Base-by-base conservation (phyloP, 352 stramenopile genomes). In the Pythium oligandrum region DNA sequence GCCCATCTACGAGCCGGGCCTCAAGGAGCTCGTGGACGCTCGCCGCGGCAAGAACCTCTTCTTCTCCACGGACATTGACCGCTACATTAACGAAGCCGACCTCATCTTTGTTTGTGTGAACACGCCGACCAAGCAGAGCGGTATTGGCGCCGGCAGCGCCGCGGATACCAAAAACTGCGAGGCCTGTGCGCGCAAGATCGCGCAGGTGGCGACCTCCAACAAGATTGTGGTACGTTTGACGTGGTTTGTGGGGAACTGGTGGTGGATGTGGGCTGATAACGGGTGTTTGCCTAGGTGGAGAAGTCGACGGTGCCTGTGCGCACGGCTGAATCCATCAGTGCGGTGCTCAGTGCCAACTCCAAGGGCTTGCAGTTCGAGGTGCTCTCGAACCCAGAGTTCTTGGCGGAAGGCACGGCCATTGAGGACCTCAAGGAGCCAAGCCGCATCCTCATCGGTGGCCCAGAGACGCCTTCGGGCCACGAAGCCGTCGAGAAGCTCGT, bases 31-130 rank as follows among this genome's bases (percentile, higher is more conserved):
- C n/a, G 95, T 99, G 10, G 75, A 96, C 61, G 73, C 88, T 37
- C 83, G 71, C 17, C 81, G 96, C 49, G 91, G 89, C 40, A 90
- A 84, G 59, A 99, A 99, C 70, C 90, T 99, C 31, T 99, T 99
- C 68, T 99, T 99, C 80, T 97, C 88, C 35, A 99, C 94, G 3
- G 95, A 99, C 64, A 90, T 99, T 58, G 93, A 99, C 62, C 79
- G 65, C 38, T 96, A 97, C 68, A 99, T 99, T 55, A 83, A 97
- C 50, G 80, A 96, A 52, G 97, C 96, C 38, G 92, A 99, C 59
- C 95, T 99, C 57, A 96, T 99, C 67, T 99, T 99, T 64, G 98
- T 99, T n/a, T 96, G 79, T 55, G 96, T 99, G 26, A 99, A 99
- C 77, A 99, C 97, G 49, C 97, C 98, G 11, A 99, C 97, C 37